phyloP scores from a whole-genome alignment of 148 eudicot genomes.

The Vaccinium darrowii region DNA sequence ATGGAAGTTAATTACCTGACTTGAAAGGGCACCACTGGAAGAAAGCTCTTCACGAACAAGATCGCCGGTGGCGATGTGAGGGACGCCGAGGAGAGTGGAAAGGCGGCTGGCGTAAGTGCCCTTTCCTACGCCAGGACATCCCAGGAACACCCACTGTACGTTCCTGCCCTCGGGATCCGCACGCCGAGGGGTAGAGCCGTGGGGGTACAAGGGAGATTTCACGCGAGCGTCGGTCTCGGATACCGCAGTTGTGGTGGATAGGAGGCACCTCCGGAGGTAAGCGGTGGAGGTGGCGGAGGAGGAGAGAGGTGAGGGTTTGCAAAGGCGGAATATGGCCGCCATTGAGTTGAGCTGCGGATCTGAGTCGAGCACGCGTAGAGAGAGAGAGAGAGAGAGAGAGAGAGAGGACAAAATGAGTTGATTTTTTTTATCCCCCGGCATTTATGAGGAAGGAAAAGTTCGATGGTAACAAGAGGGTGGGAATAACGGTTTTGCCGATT shows the following conservation, averaged over 20 bases:
- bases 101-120: slow-evolving; percentile 92
- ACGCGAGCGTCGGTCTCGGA: slow-evolving; percentile 7
- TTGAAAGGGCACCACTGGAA: slow-evolving; percentile 63
- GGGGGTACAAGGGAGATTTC: slow-evolving; percentile 28
- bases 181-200: slow-evolving; percentile 15
- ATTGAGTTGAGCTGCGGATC: slow-evolving; percentile 18
- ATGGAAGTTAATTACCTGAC: slow-evolving; percentile 33
- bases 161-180: slow-evolving; percentile 42
- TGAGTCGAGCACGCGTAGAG: background rate
- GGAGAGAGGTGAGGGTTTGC: slow-evolving; percentile 35
- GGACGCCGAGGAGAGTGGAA: slow-evolving; percentile 70
- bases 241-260: slow-evolving; percentile 35
- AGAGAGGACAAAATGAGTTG: background rate
- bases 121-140: slow-evolving; percentile 93
- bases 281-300: slow-evolving; percentile 18
- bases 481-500: no score
- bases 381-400: background rate
- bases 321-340: slow-evolving; percentile 55
- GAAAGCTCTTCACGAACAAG: slow-evolving; percentile 84
- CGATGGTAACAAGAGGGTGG: background rate
- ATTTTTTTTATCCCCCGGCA: background rate
- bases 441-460: background rate
- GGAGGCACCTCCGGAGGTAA: slow-evolving; percentile 36
- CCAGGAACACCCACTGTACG: slow-evolving; percentile 92
- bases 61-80: slow-evolving; percentile 98